Percentiles rank a stretch among this genome's conserved stretches.
These are phyloP conservation scores for Meripilus lineatus DNA, from an alignment of 1,284 basidiomycete genomes.

Conservation along the genomic window DNA sequence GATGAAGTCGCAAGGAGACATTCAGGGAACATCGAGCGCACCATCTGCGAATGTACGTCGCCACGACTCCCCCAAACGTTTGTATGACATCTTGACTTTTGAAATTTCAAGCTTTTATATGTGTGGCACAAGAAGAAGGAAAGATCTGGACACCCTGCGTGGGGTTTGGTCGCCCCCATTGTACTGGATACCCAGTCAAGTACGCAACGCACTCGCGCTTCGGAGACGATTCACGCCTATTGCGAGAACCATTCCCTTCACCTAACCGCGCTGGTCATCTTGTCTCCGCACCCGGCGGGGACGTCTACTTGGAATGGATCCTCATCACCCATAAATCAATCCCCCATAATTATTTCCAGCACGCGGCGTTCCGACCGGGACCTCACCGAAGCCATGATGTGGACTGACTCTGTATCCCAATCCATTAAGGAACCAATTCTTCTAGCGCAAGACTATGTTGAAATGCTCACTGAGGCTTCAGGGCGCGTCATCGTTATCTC, in stretches of 20 bases:
- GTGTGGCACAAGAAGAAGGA: constrained; percentile 31
- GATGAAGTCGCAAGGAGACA: constrained; percentile 8
- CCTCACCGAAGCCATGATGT: constrained; percentile 14
- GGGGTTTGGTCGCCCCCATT: constrained; percentile 31
- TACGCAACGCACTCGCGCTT: constrained; percentile 25
- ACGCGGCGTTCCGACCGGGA: constrained; percentile 2
- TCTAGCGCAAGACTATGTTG: constrained; percentile 25
- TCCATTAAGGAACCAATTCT: constrained; percentile 25
- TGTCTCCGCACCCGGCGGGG: too few relatives aligned
- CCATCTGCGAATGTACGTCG: constrained; percentile 22
- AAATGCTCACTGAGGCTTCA: constrained; percentile 23
- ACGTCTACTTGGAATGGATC: too few relatives aligned
- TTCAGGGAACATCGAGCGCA: constrained; percentile 14
- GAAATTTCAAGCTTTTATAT: constrained; percentile 24
- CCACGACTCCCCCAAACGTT: constrained; percentile 3
- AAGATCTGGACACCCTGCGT: constrained; percentile 21
- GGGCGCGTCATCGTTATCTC: constrained; percentile 27
- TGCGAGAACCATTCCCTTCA: constrained; percentile 25
- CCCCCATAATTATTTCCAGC: constrained; percentile 7
- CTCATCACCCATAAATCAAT: constrained; percentile 10
- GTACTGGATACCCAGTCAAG: constrained; percentile 24
- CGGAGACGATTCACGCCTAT: constrained; percentile 29
- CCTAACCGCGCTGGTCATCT: constrained; percentile 26
- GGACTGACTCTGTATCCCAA: constrained; percentile 20
- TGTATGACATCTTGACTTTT: constrained; percentile 1